Evolutionary conservation across 1,284 basidiomycete species (phyloP), one percentile per base, ranked within the genome.

Genomic region (Puccinia hordei): DNA sequence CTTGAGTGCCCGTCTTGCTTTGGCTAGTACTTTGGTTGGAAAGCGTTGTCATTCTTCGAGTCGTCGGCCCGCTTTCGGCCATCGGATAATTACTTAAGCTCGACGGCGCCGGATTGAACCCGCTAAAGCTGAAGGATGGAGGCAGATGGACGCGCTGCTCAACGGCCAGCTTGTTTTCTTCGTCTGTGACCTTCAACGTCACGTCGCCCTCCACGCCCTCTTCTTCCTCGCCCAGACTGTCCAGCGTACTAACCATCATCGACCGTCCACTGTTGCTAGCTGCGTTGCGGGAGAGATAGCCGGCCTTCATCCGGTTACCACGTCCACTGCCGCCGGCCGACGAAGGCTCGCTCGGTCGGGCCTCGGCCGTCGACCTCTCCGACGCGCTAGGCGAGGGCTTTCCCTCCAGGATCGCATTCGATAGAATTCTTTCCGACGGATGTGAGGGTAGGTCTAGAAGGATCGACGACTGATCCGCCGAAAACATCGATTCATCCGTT

Each of bases 141-240:
- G 68, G 68, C 22, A 53, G 24, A 53, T 49, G 41, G 30, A 71
- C 30, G 41, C 68, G 68, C 10, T 49, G 38, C 13, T 33, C 44
- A 22, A 13, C 49, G 8, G 49, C 17, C 22, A 27, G n/a, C 59
- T 33, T 63, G 53, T 49, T 53, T 10, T 17, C 41, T 19, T 49
- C 24, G 49, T 53, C 22, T 10, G 27, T 27, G 30, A 27, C 44
- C 19, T 71, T 71, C 30, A 71, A 53, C 5, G 68, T 71, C 30
- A 49, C 22, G 22, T 71, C 68, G 30, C 68, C 68, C 17, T 71
- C 68, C 44, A 44, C 69, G 22, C 49, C 72, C 35, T 78, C 75
- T 17, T 78, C 65, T 69, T 78, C 75, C 55, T 78, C 75, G 9
- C 75, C 75, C 57, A 78, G 41, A 53, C 65, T 78, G 55, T 78